Evolutionary conservation across 2,329 filamentous ascomycete species (phyloP), one percentile per base, ranked within the genome.

Genomic region (Fusarium nematophilum): DNA sequence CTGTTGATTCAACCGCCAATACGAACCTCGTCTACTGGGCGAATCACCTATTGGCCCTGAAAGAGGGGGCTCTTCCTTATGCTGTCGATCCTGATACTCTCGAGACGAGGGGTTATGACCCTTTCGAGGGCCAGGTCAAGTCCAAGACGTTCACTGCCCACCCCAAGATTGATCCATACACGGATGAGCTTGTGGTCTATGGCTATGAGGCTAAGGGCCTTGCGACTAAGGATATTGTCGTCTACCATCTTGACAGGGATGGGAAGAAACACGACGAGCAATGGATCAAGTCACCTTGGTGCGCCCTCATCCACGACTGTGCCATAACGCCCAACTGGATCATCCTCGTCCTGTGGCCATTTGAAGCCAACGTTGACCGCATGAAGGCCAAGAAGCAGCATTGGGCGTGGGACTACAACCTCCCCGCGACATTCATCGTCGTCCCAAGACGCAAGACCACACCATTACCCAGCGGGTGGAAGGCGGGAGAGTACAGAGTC

Each of bases 171-270:
- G 61, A 64, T 3, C 55, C 58, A 0, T 50, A 8, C 5, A 46
- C 55, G 1, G 5, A 62, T 0, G 61, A 64, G 10, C 33, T 64
- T 0, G 54, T 64, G 0, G 54, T 53, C 1, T 62, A n/a, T 9
- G 61, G 61, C 0, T 62, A 62, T 2, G 54, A 64, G n/a, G 61
- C 61, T 4, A 64, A 62, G 10, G 61, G 58, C 0, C 15, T 64
- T 6, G 58, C 6, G 1, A 62, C 55, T 1, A 47, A 8, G 3
- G 58, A 64, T 7, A 53, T 62, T 8, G 51, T 59, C 6, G 31
- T 59, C 3, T 64, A 62, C 31, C 10, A 42, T 0, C 40, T 64
- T 0, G 46, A 59, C 10, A 18, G 33, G 1, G 6, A 57, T 0
- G 58, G 60, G 0, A 17, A 53, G 0, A 53, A 43, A 4, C 44